phyloP scores from a whole-genome alignment of 2,329 filamentous ascomycete species.

The Ophiostoma himal-ulmi region DNA sequence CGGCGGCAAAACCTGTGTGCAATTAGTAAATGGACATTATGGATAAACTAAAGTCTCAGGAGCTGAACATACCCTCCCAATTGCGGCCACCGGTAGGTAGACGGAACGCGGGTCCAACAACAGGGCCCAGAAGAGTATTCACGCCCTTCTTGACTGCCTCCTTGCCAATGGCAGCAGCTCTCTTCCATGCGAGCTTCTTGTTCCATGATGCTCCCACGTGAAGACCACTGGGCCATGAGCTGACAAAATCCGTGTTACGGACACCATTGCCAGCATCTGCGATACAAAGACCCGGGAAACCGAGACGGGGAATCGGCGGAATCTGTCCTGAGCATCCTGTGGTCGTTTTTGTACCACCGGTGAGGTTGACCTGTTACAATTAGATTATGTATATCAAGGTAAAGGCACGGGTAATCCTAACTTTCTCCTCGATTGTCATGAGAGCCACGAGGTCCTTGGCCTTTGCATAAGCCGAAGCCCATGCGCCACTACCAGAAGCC shows the following conservation, averaged over 20 bases:
- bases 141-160: slow-evolving; percentile 74
- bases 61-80: slow-evolving; percentile 42
- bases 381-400: not conserved
- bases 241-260: slow-evolving; percentile 40
- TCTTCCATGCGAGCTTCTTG: slow-evolving; percentile 58
- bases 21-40: not conserved
- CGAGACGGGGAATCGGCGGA: slow-evolving; percentile 35
- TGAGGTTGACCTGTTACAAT: slow-evolving; percentile 60
- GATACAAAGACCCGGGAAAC: slow-evolving; percentile 42
- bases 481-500: slow-evolving; percentile 56
- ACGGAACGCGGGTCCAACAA: slow-evolving; percentile 60
- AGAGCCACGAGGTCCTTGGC: slow-evolving; percentile 63
- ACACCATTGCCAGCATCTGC: slow-evolving; percentile 43
- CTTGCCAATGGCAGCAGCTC: slow-evolving; percentile 66
- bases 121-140: slow-evolving; percentile 67
- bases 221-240: slow-evolving; percentile 39
- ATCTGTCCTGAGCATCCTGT: slow-evolving; percentile 46
- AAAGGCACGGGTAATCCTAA: not conserved
- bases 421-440: slow-evolving; percentile 60
- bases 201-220: slow-evolving; percentile 56
- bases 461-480: slow-evolving; percentile 60
- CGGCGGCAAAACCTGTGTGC: slow-evolving; percentile 35
- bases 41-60: not conserved
- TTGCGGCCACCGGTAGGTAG: slow-evolving; percentile 57
- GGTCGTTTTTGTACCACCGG: slow-evolving; percentile 58